Conservation (phyloP, 1,284 basidiomycete genomes). For the Ceraceosorus guamensis region DNA sequence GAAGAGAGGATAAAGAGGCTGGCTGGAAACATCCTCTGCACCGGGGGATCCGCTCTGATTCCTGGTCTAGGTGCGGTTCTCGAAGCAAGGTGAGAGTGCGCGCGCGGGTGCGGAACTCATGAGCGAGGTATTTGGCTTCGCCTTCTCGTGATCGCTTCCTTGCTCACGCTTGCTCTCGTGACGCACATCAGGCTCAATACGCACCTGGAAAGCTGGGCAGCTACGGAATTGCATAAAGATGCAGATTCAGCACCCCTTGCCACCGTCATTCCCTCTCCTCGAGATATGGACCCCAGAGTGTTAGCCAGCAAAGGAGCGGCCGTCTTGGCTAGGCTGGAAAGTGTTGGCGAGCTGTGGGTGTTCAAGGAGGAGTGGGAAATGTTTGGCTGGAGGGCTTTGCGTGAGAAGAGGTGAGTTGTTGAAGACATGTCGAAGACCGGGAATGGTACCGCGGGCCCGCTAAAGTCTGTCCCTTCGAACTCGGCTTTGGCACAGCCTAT, state of each 20-base stretch:
- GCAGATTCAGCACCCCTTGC: conserved; percentile 46
- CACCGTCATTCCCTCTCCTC: conserved; percentile 85
- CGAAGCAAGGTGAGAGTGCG: conserved; percentile 35
- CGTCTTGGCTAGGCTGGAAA: conserved; percentile 87
- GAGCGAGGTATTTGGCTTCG: not conserved
- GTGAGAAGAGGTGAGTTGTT: conserved; percentile 46
- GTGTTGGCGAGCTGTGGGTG: conserved; percentile 79
- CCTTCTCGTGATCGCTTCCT: not conserved
- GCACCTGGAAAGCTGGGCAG: conserved; percentile 14
- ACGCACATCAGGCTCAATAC: conserved; percentile 9
- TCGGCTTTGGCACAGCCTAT: too few species aligned
- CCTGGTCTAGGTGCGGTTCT: conserved; percentile 47
- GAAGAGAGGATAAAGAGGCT: conserved; percentile 87
- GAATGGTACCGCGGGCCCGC: too few species aligned
- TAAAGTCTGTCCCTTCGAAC: too few species aligned
- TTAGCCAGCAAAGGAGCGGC: conserved; percentile 91
- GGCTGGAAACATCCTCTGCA: conserved; percentile 76
- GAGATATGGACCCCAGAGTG: conserved; percentile 81
- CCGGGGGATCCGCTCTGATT: conserved; percentile 66
- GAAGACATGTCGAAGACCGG: not conserved
- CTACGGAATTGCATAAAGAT: conserved; percentile 13
- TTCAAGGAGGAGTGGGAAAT: conserved; percentile 73
- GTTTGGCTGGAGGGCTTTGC: conserved; percentile 52
- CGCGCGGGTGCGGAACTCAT: not conserved
- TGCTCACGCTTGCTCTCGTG: conserved; percentile 5